Evolutionary conservation across 345 rosid species (phyloP).

Genomic region (Brassica cretica): DNA sequence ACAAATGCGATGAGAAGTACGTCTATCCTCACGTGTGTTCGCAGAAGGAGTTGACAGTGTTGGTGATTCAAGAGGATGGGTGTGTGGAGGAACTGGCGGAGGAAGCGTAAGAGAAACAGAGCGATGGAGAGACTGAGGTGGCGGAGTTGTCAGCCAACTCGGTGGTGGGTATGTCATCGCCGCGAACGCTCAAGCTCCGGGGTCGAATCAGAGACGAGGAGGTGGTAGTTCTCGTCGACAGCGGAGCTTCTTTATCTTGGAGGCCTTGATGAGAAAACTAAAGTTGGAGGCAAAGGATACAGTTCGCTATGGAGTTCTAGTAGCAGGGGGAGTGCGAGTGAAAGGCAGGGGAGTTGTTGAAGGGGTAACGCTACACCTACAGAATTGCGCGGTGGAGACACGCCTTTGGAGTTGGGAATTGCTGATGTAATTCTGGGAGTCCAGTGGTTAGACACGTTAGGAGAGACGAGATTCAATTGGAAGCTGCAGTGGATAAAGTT

Average conservation of each 20-base stretch:
- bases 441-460: neutral
- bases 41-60: neutral
- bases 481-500: neutral
- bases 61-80: neutral
- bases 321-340: neutral
- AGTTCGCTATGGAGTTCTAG: neutral
- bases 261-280: neutral
- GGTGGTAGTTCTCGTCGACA: neutral
- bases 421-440: neutral
- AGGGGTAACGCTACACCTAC: neutral
- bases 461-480: neutral
- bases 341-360: neutral
- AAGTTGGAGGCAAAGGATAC: neutral
- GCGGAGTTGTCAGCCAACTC: neutral
- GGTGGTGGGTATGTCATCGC: neutral
- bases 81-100: neutral
- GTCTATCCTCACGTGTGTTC: neutral
- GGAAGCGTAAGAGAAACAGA: neutral
- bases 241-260: neutral
- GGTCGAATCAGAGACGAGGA: neutral
- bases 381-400: neutral
- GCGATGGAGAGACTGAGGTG: neutral
- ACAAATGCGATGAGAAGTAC: neutral
- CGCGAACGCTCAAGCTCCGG: neutral
- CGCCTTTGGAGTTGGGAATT: neutral